Conservation (phyloP, 83 land plant species). For the Thuja plicata region DNA sequence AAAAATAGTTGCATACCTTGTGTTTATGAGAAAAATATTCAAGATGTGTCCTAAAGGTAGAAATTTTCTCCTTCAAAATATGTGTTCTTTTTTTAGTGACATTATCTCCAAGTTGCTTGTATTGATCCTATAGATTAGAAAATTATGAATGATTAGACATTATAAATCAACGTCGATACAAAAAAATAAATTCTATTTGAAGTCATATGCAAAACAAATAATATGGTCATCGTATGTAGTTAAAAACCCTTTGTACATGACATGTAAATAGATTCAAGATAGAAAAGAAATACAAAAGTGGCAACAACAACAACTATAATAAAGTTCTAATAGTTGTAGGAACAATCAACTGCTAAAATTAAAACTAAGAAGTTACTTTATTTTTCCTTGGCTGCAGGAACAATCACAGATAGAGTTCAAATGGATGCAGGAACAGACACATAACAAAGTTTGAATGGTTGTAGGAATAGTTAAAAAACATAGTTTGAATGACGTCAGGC, state of each 20-base stretch:
- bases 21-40: conserved; percentile 97
- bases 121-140: conserved; percentile 62
- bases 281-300: too few species aligned
- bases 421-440: too few species aligned
- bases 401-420: too few species aligned
- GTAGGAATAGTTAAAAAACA: too few species aligned
- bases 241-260: neutral
- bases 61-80: conserved; percentile 92
- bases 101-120: conserved; percentile 84
- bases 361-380: too few species aligned
- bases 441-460: too few species aligned
- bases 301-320: too few species aligned
- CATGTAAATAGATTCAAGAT: too few species aligned
- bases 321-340: too few species aligned
- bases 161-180: neutral
- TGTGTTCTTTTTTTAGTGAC: conserved; percentile 81
- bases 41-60: conserved; percentile 79
- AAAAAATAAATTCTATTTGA: neutral
- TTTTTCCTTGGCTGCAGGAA: too few species aligned
- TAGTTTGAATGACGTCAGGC: too few species aligned
- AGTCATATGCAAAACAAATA: neutral
- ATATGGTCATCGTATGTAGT: neutral
- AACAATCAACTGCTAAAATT: too few species aligned
- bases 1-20: conserved; percentile 51
- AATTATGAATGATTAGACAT: neutral